Evolutionary conservation across 768 basidiomycete genomes (phyloP), one percentile per base, ranked within the genome.

Genomic region (Boletus rubescentipes): DNA sequence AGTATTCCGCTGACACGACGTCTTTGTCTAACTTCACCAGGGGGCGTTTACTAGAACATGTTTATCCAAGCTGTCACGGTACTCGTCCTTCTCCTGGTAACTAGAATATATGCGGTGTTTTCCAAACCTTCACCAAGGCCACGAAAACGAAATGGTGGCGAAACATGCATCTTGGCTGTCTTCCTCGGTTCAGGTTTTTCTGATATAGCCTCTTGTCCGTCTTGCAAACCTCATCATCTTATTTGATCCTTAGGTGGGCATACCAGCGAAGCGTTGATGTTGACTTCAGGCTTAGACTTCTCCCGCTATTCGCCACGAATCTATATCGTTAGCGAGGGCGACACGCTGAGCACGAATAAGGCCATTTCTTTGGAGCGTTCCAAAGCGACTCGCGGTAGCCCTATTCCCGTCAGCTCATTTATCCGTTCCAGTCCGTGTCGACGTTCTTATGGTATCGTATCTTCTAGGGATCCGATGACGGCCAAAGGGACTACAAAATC

Each of bases 161-260:
- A 68, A 42, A 75, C 60, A 55, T 81, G 80, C 56, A 69, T 67
- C 35, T 72, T 97, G 15, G 93, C 90, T 4, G 83, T 97, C 47
- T 97, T 98, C 64, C 81, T 98, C 12, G 96, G 96, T 53, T 98
- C 96, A 68, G 95, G 95, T 90, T 64, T 65, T 77, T 71, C 49
- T 30, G 45, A 47, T 18, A 49, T n/a, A 41, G 29, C 42, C 42
- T 54, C 54, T 48, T 31, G 26, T 23, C 44, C 11, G 34, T 20
- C 23, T 26, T 52, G 37, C 15, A 46, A 34, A 29, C 26, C 36
- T 52, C 18, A 53, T 51, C 40, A 56, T 38, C 51, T 59, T 49
- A 58, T 54, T 49, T 49, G 43, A 35, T 53, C 46, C 30, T 32
- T 66, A 98, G 96, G 97, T 41, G 97, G 97, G 0, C 97, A 99